Evolutionary conservation across 257 asterid genomes (phyloP), one percentile per base, ranked within the genome.

Genomic region (Cynanchum wilfordii): DNA sequence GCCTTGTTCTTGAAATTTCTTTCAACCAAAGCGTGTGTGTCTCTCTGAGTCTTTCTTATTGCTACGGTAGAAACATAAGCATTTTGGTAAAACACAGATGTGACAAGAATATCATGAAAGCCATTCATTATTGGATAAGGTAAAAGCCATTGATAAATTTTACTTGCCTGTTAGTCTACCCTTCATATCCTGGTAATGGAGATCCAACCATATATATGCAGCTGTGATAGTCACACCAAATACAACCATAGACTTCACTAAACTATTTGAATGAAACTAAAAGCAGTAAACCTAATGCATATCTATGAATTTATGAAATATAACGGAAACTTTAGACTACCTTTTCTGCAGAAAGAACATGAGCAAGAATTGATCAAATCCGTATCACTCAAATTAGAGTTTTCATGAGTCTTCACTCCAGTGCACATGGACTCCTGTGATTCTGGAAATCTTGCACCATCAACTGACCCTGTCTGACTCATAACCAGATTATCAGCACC

Each of bases 331-430:
- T 66, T 66, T 40, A 62, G 27, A 58, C 73, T 84, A 93, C 96
- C 98, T 89, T 89, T 86, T 20, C 90, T 85, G 85, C 98, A 93
- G 80, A 93, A 90, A 1, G 94, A 83, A 66, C 97, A 93, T 10
- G 94, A 79, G 76, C 97, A 93, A 58, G 83, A 30, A 75, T 77
- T 86, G 73, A 88, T 84, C 13, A 87, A 79, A 50, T 89, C 88
- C 29, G 71, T 66, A 40, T 50, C 75, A 73, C 68, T 77, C 58
- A 71, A 73, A 75, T 70, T 56, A 60, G 79, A 77, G 79, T 83
- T 78, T 55, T 69, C 86, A 58, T 81, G 84, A 69, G 76, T 68
- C 72, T 79, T 82, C 58, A 52, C 55, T 77, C 84, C 82, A 33
- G 83, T 52, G 75, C 84, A 80, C 71, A 73, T 79, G 8, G 96